Conservation (phyloP, 2,329 filamentous ascomycete genomes). For the Monilinia laxa region DNA sequence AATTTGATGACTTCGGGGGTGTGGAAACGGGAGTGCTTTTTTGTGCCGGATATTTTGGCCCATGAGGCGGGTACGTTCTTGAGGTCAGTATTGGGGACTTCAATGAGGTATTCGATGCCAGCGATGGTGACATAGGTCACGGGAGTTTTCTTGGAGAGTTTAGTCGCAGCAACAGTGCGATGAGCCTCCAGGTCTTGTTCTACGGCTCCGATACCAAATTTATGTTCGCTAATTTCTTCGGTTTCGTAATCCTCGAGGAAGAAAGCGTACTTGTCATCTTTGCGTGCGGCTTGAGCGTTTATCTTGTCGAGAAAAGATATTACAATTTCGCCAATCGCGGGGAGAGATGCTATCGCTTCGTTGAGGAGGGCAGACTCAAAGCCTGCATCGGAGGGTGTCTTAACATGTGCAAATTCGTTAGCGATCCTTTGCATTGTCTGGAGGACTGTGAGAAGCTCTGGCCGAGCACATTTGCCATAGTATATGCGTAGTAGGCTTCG, state of each 20-base stretch:
- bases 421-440: conserved; percentile 83
- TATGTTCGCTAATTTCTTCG: conserved; percentile 84
- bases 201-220: conserved; percentile 85
- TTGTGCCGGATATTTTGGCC: conserved; percentile 93
- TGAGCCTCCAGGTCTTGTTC: conserved; percentile 86
- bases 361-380: conserved; percentile 71
- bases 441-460: conserved; percentile 80
- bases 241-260: conserved; percentile 86
- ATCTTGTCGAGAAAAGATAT: conserved; percentile 78
- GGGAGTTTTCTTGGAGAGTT: conserved; percentile 66
- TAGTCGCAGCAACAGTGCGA: conserved; percentile 66
- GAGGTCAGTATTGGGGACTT: conserved; percentile 78
- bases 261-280: conserved; percentile 91
- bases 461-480: conserved; percentile 90
- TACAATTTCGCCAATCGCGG: conserved; percentile 71
- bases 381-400: conserved; percentile 62
- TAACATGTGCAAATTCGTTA: conserved; percentile 69
- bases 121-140: conserved; percentile 80
- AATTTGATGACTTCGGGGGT: conserved; percentile 84
- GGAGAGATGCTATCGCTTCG: conserved; percentile 71
- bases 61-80: conserved; percentile 91
- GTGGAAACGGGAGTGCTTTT: conserved; percentile 88
- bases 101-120: conserved; percentile 92
- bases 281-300: conserved; percentile 76
- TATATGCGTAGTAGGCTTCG: conserved; percentile 93